Evolutionary conservation across 345 rosid genomes (phyloP), one percentile per base, ranked within the genome.

Genomic region (Brassica cretica): DNA sequence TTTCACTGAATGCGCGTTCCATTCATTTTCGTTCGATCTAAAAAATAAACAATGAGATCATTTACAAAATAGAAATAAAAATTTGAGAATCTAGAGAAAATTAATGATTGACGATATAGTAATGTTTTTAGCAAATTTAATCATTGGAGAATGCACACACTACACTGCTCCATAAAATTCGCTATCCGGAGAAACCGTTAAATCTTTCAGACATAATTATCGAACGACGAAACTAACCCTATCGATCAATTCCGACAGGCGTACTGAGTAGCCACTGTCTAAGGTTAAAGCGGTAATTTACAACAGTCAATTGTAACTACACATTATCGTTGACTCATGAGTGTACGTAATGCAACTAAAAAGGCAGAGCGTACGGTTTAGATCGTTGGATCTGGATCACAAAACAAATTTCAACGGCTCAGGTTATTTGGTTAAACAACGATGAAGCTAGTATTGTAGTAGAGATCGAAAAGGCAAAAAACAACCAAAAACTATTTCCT

Each of bases 351-450:
- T 14, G 53, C 46, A 77, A 51, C 19, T 24, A 60, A 25, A 18
- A 77, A 77, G 84, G 86, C 82, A 49, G 78, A 84, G 79, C 73
- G 78, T 88, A 84, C 89, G 89, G 79, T 82, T 73, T 78, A 86
- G 91, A 91, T 91, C 87, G 71, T 75, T 78, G 76, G 89, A 87
- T 88, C 88, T 73, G 71, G 84, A 90, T 90, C 94, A 68, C 21
- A 60, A 72, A 2, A 8, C 6, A 65, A 29, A 49, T 76, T 77
- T 7, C 44, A 74, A 87, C 86, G 92, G 93, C 71, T 76, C 56
- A 68, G 86, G 84, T 86, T 11, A 76, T 16, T 74, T 53, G 24
- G 7, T 53, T 15, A 53, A 2, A 53, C 8, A 53, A 15, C 6
- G 59, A 6, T n/a, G 59, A 6, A 53, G 59, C 21, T 53, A 53